Conservation (phyloP, 257 asterid species). For the Solanum sitiens region DNA sequence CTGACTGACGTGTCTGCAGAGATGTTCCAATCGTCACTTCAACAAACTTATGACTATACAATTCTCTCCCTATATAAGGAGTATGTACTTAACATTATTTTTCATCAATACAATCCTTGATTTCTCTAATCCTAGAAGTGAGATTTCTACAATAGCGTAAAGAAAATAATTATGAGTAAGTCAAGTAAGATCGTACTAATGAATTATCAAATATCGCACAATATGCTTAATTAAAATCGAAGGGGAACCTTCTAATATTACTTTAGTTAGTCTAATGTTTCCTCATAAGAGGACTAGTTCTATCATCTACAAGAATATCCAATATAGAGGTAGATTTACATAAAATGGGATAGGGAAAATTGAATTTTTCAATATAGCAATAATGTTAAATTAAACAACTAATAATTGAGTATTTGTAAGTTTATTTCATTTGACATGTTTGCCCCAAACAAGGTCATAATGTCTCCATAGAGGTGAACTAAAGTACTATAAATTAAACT, state of each 20-base stretch:
- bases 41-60: no score
- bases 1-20: rapidly evolving
- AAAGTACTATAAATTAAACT: background rate
- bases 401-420: background rate
- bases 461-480: background rate
- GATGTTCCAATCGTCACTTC: no score
- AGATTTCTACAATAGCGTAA: no score
- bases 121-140: no score
- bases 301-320: background rate
- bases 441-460: background rate
- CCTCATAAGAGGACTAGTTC: background rate
- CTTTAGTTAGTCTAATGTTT: background rate
- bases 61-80: no score
- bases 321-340: background rate
- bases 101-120: no score
- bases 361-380: background rate
- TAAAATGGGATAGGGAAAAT: background rate
- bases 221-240: no score
- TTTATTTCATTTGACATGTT: background rate
- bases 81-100: no score
- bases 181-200: no score
- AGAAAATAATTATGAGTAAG: background rate
- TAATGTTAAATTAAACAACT: background rate
- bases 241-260: no score
- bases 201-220: background rate